phyloP scores from a whole-genome alignment of 2,329 filamentous ascomycete species.

The Cercospora sp. region DNA sequence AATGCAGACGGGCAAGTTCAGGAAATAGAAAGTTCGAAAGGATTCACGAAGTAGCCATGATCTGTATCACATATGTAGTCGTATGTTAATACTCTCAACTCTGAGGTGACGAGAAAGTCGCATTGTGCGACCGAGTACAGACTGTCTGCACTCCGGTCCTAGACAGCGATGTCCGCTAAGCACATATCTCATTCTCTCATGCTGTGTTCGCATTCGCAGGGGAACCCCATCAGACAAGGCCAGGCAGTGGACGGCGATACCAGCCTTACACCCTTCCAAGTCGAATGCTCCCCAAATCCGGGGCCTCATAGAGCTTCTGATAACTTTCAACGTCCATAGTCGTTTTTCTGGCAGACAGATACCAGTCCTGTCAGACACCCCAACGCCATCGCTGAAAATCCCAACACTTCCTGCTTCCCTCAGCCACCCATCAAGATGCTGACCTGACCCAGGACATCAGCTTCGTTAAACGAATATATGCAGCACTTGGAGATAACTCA shows the following conservation, averaged over 20 bases:
- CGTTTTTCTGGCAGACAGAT: not conserved
- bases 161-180: not conserved
- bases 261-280: not conserved
- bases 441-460: constrained; percentile 23
- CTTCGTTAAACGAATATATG: not conserved
- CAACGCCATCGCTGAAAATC: constrained; percentile 30
- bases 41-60: not conserved
- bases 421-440: constrained; percentile 33
- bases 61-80: not conserved
- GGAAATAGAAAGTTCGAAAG: not conserved
- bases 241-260: not conserved
- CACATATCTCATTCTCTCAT: not conserved
- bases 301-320: not conserved
- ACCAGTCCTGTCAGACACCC: not conserved
- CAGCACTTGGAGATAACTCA: constrained; percentile 49
- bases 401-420: constrained; percentile 8
- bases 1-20: not conserved
- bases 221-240: not conserved
- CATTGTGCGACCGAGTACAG: not conserved
- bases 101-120: not conserved
- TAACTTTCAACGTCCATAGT: not conserved
- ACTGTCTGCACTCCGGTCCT: not conserved
- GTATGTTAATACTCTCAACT: not conserved
- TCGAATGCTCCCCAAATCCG: not conserved
- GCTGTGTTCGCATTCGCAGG: not conserved